These are phyloP conservation scores for Trichoderma sp. DNA, from an alignment of 2,329 filamentous ascomycete species.

Conservation along the genomic window DNA sequence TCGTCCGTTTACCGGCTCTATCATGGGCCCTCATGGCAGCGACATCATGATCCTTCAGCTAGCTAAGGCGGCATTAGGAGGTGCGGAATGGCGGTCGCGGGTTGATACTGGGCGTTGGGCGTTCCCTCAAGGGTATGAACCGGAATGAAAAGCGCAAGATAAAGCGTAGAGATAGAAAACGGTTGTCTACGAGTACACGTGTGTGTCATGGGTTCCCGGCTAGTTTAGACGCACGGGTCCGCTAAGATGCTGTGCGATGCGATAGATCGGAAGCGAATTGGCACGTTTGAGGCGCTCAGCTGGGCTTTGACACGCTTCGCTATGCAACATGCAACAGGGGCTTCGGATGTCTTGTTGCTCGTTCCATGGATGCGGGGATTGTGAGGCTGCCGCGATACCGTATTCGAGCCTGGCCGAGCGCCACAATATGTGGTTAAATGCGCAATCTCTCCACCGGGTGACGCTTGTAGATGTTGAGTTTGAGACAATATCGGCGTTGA, in stretches of 20 bases:
- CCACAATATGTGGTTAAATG: constrained; percentile 6
- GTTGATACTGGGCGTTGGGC: constrained; percentile 32
- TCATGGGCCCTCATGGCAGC: constrained; percentile 31
- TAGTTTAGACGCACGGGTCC: not conserved
- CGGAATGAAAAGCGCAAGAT: not conserved
- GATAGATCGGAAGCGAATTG: constrained; percentile 3
- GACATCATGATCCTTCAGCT: constrained; percentile 30
- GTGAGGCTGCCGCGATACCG: constrained; percentile 10
- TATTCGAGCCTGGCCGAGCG: not conserved
- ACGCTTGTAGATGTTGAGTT: not conserved
- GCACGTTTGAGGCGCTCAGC: constrained; percentile 17
- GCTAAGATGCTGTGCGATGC: constrained; percentile 2
- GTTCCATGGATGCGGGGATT: constrained; percentile 10
- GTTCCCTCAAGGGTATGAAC: constrained; percentile 28
- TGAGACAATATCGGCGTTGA: not conserved
- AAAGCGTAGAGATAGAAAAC: not conserved
- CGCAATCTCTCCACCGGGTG: not conserved
- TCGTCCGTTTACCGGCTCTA: constrained; percentile 32
- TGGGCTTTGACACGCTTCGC: not conserved
- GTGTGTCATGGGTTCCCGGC: not conserved
- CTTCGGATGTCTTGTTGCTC: constrained; percentile 17
- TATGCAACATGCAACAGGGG: constrained; percentile 17
- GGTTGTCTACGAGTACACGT: not conserved
- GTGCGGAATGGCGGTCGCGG: constrained; percentile 29
- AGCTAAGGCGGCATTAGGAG: constrained; percentile 31